Evolutionary conservation across 2,329 filamentous ascomycete genomes (phyloP).

Genomic region (Sporothrix brunneoviolacea): DNA sequence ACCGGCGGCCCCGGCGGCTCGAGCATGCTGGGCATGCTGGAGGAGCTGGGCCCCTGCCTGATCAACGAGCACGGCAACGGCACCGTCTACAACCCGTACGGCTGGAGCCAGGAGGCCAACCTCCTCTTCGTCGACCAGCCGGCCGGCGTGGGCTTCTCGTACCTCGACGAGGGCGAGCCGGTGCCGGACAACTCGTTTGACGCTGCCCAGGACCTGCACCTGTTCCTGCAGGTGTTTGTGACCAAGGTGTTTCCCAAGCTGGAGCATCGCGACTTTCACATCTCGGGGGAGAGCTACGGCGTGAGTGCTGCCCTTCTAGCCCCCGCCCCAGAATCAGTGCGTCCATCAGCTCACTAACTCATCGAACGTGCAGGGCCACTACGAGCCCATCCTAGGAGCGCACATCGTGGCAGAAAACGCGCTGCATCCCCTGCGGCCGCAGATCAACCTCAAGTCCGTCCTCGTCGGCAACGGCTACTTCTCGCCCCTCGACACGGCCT

Average conservation of each 20-base stretch:
- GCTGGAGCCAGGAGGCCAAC: slow-evolving; percentile 53
- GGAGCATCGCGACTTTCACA: neutral
- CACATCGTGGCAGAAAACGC: no score
- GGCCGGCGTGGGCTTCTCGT: slow-evolving; percentile 51
- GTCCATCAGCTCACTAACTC: no score
- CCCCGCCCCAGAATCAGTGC: no score
- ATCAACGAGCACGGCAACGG: slow-evolving; percentile 37
- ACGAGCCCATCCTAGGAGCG: no score
- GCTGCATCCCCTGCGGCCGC: slow-evolving; percentile 34
- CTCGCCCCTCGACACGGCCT: slow-evolving; percentile 44
- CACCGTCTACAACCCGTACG: slow-evolving; percentile 42
- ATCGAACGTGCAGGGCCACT: no score
- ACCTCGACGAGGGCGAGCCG: slow-evolving; percentile 24
- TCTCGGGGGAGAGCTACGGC: slow-evolving; percentile 12
- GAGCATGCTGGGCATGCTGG: slow-evolving; percentile 35
- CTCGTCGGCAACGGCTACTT: slow-evolving; percentile 48
- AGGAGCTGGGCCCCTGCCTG: slow-evolving; percentile 38
- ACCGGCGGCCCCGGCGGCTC: slow-evolving; percentile 36
- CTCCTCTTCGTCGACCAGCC: slow-evolving; percentile 57
- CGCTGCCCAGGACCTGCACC: slow-evolving; percentile 30
- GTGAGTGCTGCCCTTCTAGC: no score
- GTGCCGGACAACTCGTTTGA: slow-evolving; percentile 41
- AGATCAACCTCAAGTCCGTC: slow-evolving; percentile 45
- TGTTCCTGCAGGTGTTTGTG: slow-evolving; percentile 8
- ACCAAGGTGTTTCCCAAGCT: slow-evolving; percentile 4